Evolutionary conservation across 345 rosid genomes (phyloP).

Genomic region (Excoecaria cochinchinensis): DNA sequence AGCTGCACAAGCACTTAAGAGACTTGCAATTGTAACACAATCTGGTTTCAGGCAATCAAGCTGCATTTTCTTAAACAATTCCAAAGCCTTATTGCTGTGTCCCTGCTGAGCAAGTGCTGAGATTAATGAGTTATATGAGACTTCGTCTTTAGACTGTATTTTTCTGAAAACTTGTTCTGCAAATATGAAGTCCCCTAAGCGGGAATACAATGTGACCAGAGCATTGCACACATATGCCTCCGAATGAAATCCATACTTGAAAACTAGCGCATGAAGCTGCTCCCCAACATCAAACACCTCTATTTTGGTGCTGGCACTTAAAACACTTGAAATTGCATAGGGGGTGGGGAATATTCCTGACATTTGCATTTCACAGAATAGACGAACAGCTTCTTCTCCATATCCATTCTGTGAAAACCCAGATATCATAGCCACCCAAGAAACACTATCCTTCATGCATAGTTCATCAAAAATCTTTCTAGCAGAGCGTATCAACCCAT

Average conservation of each 20-base stretch:
- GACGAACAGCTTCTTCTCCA: constrained; percentile 54
- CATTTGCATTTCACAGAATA: constrained; percentile 60
- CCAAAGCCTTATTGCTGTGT: constrained; percentile 56
- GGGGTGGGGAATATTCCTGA: constrained; percentile 60
- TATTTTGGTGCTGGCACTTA: constrained; percentile 74
- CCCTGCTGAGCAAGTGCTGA: constrained; percentile 75
- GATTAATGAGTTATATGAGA: constrained; percentile 82
- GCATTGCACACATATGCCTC: constrained; percentile 82
- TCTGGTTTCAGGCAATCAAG: constrained; percentile 72
- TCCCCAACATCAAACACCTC: constrained; percentile 52
- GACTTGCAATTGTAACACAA: constrained; percentile 72
- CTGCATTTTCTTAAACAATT: constrained; percentile 68
- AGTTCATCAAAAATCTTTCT: constrained; percentile 58
- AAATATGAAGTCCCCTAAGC: constrained; percentile 47
- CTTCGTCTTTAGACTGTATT: constrained; percentile 59
- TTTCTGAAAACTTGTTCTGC: constrained; percentile 69
- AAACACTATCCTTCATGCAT: constrained; percentile 55
- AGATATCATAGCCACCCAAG: constrained; percentile 86
- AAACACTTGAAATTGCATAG: constrained; percentile 70
- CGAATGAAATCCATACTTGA: constrained; percentile 67
- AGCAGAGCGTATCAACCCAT: constrained; percentile 48
- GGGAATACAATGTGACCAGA: constrained; percentile 72
- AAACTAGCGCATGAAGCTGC: constrained; percentile 70
- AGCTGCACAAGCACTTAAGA: constrained; percentile 66
- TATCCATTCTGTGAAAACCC: constrained; percentile 64